Base-by-base conservation (phyloP, 2,329 filamentous ascomycete species). In the Aspergillus novofumigatus region DNA sequence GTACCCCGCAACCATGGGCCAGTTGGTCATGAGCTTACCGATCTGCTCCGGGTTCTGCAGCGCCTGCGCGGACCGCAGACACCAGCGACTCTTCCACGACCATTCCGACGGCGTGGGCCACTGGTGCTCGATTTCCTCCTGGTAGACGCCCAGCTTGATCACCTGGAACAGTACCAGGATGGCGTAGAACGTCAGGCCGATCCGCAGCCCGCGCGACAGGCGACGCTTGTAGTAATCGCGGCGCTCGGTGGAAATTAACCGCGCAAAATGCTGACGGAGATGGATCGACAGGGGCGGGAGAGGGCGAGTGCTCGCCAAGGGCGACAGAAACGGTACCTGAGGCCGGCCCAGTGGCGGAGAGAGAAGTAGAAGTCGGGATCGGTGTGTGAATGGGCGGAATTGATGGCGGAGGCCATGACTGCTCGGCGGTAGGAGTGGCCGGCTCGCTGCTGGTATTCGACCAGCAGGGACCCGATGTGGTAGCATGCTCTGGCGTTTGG, bases 51-150 rank as follows among this genome's bases (percentile, higher is more conserved):
- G 80, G 47, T 85, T 80, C 60, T 84, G 82, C 52, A 83, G 80
- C 54, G 82, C 83, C 65, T 81, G 80, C 3, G 88, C 89, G 52
- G 83, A 82, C 44, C 91, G 83, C 60, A 90, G 81, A 42, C 81
- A 79, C 74, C 88, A 84, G 25, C 91, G 81, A 49, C 88, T 90
- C 62, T 85, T 75, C 72, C 86, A 88, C 0, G 78, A 78, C 91
- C 92, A 97, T 71, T 96, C 92, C 26, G 84, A 82, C 1, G 93
- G 92, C 1, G 91, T 92, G 0, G 92, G 92, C 70, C 87, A 90
- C 53, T 83, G 79, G 50, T 87, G 82, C 75, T 97, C 92, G 48
- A 90, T 79, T 59, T 81, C 78, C 73, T 96, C 91, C 67, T 92
- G 87, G 68, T 88, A 81, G 38, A 91, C 70, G 17, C 87, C 87